Conservation (phyloP, 805 yeast species). For the Candida loeiensis region DNA sequence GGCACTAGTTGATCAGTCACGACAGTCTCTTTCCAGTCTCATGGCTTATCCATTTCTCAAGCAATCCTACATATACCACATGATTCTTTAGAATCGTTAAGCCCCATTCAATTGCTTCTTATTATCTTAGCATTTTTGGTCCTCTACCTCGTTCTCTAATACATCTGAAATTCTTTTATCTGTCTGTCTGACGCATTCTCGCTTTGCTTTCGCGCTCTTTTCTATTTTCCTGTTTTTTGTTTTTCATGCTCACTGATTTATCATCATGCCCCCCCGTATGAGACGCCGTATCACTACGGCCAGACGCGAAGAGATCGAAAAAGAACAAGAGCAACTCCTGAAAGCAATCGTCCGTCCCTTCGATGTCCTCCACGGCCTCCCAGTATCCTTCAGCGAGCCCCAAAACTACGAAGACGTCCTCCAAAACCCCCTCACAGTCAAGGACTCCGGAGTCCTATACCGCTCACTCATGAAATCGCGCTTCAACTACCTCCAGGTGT, state of each 20-base stretch:
- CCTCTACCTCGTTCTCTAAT: too few relatives aligned
- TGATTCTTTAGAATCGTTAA: too few relatives aligned
- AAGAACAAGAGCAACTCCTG: conserved; percentile 36
- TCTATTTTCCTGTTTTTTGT: background rate
- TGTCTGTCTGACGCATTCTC: too few relatives aligned
- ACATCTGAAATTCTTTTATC: too few relatives aligned
- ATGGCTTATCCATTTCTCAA: too few relatives aligned
- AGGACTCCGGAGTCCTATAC: conserved; percentile 70
- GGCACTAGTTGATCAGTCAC: too few relatives aligned
- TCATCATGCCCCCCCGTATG: conserved; percentile 39
- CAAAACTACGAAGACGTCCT: conserved; percentile 50
- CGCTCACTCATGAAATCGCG: conserved; percentile 73
- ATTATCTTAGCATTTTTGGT: background rate
- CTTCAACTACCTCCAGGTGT: conserved; percentile 52
- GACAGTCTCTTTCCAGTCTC: too few relatives aligned
- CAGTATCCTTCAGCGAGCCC: conserved; percentile 63
- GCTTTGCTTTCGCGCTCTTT: background rate
- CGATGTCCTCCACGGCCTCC: conserved; percentile 60
- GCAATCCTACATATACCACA: too few relatives aligned
- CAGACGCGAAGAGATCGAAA: conserved; percentile 39
- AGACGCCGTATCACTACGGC: conserved; percentile 44
- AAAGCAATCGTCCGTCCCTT: conserved; percentile 54
- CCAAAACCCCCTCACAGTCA: conserved; percentile 62
- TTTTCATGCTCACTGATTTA: background rate
- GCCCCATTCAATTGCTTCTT: too few relatives aligned